Evolutionary conservation across 1,284 basidiomycete genomes (phyloP), one percentile per base, ranked within the genome.

Genomic region (Ceratobasidium sp.): DNA sequence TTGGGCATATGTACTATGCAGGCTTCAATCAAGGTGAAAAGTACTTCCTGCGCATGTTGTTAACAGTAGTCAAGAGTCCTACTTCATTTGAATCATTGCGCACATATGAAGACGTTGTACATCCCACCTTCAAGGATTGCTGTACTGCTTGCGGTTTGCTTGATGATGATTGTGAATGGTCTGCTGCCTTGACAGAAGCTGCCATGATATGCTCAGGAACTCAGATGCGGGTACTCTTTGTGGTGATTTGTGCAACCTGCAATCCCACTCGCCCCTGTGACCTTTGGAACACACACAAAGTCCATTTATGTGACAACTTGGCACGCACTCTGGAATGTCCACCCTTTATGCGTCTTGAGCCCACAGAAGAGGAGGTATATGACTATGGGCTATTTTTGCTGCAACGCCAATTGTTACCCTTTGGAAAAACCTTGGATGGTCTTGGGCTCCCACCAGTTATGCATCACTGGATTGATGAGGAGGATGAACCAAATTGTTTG

Each of bases 111-210:
- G 78, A 76, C 38, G 53, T 72, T 20, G 13, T 53, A 7, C 71
- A 75, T 70, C 62, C 64, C 1, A 78, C 78, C 0, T 82, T 76
- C 60, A 71, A 75, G 31, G 77, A 75, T 5, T 81, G 81, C 7
- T 84, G 82, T 56, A 53, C 80, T 45, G 80, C 78, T 6, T 68
- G 73, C 2, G 83, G 83, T 0, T 75, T 85, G 0, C 73, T 84
- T 0, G 76, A 82, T 54, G 79, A 83, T 76, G 82, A 84, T 75
- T 74, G 75, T 0, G 82, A 84, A 71, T 83, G 81, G 81, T 27
- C 75, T 0, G 70, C 72, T 3, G 83, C 82, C 67, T 73, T 85
- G 0, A 22, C 73, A 27, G 83, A 85, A 69, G 84, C 84, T 10
- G 52, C 74, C 25, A 56, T 62, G 0, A 81, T 83, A 76, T 78